A percentile compares a stretch with the other conserved stretches of the same genome.
Conservation (phyloP, 148 eudicot species). For the Rhododendron vialii region DNA sequence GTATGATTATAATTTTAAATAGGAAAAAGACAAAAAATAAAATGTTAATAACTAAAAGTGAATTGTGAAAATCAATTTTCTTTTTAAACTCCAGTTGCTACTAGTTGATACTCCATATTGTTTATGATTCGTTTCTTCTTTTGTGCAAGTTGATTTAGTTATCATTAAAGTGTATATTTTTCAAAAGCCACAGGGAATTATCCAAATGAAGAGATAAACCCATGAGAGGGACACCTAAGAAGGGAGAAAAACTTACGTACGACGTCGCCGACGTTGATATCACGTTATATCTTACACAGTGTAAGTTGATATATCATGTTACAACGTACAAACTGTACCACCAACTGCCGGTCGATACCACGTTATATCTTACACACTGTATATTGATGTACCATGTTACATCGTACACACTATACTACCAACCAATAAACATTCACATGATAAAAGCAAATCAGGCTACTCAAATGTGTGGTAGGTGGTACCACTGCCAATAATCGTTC, state of each 20-base stretch:
- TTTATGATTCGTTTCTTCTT: background rate
- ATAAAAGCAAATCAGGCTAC: background rate
- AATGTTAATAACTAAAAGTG: no score
- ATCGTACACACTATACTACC: background rate
- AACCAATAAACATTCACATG: background rate
- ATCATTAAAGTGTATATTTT: background rate
- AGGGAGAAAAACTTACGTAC: background rate
- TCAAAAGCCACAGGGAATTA: background rate
- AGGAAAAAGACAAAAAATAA: no score
- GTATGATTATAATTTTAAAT: no score
- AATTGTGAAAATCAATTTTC: no score
- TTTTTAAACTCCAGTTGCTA: background rate
- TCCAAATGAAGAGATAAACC: background rate
- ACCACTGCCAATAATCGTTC: background rate
- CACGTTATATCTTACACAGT: background rate
- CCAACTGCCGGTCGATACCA: background rate
- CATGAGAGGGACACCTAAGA: background rate
- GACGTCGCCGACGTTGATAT: background rate
- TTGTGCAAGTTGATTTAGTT: background rate
- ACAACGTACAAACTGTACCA: no score
- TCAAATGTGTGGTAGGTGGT: background rate
- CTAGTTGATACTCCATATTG: background rate
- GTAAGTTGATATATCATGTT: no score
- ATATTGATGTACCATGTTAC: no score
- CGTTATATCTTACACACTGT: background rate